Evolutionary conservation across 306 rosid genomes (phyloP).

Genomic region (Lathyrus sativus): DNA sequence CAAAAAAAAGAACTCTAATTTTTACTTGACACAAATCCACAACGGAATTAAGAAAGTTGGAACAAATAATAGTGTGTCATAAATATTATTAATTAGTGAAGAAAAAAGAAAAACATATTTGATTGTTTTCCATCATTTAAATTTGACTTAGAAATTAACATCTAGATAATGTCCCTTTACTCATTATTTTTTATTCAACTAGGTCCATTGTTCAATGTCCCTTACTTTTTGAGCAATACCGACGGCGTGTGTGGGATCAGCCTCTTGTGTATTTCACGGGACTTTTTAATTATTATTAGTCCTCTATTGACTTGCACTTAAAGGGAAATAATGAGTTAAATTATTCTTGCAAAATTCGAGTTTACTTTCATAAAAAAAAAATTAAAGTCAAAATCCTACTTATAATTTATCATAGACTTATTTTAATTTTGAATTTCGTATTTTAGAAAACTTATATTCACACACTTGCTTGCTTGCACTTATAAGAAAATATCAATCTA

Average conservation of each 20-base stretch:
- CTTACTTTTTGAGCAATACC: not conserved
- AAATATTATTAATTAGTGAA: not conserved
- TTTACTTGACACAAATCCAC: not conserved
- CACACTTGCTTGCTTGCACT: too few species aligned
- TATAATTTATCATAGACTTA: too few species aligned
- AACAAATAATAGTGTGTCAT: not conserved
- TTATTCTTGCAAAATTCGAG: too few species aligned
- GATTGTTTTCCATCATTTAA: conserved; percentile 23
- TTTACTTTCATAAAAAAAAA: too few species aligned
- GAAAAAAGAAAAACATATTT: not conserved
- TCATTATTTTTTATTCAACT: conserved; percentile 15
- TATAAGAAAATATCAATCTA: conserved; percentile 2
- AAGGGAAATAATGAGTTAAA: not conserved
- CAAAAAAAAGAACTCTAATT: too few species aligned
- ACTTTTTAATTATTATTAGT: not conserved
- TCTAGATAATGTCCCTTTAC: conserved; percentile 18
- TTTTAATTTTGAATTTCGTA: too few species aligned
- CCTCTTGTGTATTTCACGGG: too few species aligned
- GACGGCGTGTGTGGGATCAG: conserved; percentile 5
- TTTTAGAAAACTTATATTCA: too few species aligned
- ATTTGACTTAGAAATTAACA: conserved; percentile 32
- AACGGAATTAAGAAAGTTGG: not conserved
- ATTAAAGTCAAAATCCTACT: too few species aligned
- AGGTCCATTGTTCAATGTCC: conserved; percentile 9
- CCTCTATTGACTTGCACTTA: conserved; percentile 2